These are phyloP conservation scores for Pyrus pyrifolia DNA, from an alignment of 306 rosid genomes.

Conservation along the genomic window DNA sequence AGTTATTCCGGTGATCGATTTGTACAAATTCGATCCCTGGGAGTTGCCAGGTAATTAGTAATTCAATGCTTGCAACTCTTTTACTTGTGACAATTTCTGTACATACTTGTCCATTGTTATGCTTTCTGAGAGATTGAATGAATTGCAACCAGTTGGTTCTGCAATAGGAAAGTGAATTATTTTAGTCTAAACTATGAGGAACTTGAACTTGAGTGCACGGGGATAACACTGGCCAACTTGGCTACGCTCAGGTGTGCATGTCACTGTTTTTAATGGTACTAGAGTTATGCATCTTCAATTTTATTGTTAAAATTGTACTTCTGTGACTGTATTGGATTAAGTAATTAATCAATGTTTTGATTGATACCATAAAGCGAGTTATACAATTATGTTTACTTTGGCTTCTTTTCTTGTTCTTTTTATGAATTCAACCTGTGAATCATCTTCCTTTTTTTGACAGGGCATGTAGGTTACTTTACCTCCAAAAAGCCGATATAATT, in stretches of 20 bases:
- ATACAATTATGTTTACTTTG: conserved; percentile 6
- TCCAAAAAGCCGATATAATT: conserved; percentile 23
- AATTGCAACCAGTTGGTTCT: not conserved
- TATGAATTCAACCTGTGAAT: not conserved
- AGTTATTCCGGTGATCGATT: conserved; percentile 77
- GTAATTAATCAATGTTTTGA: no score
- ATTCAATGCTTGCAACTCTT: not conserved
- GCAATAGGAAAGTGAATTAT: not conserved
- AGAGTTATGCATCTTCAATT: no score
- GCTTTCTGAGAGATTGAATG: not conserved
- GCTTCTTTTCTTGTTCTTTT: conserved; percentile 9
- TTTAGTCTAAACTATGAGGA: not conserved
- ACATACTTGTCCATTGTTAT: not conserved
- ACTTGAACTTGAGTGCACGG: no score
- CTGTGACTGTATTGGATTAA: no score
- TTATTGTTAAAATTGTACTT: no score
- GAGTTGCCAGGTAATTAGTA: conserved; percentile 71
- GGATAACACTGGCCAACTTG: no score
- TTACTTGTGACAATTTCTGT: not conserved
- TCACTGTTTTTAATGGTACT: no score
- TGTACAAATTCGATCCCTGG: conserved; percentile 94
- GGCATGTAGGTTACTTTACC: conserved; percentile 16
- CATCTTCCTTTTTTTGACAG: conserved; percentile 8
- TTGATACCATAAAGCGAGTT: not conserved
- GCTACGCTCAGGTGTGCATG: no score